Percentiles rank a stretch among this genome's conserved stretches.
These are phyloP conservation scores for Quercus aquifolioides DNA, from an alignment of 306 rosid genomes.

Conservation along the genomic window DNA sequence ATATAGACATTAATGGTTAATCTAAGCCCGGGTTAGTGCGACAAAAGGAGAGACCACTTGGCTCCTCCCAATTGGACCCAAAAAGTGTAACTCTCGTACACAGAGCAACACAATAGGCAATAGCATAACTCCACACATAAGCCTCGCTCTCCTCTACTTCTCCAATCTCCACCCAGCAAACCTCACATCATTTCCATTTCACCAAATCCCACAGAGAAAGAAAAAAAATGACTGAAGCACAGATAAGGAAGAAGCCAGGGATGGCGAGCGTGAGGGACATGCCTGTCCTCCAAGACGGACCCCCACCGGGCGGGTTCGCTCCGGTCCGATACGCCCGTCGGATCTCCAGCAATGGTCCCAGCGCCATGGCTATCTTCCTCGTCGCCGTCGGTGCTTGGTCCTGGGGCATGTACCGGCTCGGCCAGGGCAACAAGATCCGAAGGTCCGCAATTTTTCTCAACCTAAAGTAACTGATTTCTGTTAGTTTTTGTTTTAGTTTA, in stretches of 20 bases:
- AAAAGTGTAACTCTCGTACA: background rate
- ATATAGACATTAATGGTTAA: too few species aligned
- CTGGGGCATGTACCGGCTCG: slow-evolving; percentile 99
- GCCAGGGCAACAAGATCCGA: slow-evolving; percentile 95
- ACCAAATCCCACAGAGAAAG: background rate
- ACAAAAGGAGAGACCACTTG: background rate
- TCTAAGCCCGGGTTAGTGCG: too few species aligned
- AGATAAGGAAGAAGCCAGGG: slow-evolving; percentile 90
- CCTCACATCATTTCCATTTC: background rate
- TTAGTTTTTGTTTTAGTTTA: background rate
- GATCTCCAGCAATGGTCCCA: slow-evolving; percentile 88
- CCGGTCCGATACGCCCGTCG: slow-evolving; percentile 98
- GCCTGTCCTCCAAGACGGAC: slow-evolving; percentile 99
- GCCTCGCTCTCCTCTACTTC: background rate
- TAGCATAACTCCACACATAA: background rate
- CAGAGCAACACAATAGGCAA: background rate
- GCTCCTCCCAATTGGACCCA: background rate
- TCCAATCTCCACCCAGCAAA: too few species aligned
- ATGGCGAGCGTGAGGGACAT: slow-evolving; percentile 98
- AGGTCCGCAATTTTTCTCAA: slow-evolving; percentile 34
- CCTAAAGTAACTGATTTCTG: background rate
- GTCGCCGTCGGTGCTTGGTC: slow-evolving; percentile 78
- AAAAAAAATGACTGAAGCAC: slow-evolving; percentile 80
- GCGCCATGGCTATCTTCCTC: slow-evolving; percentile 82
- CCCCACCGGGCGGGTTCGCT: slow-evolving; percentile 97